Conservation (phyloP, 768 basidiomycete species). For the Leucocoprinus leucothites region DNA sequence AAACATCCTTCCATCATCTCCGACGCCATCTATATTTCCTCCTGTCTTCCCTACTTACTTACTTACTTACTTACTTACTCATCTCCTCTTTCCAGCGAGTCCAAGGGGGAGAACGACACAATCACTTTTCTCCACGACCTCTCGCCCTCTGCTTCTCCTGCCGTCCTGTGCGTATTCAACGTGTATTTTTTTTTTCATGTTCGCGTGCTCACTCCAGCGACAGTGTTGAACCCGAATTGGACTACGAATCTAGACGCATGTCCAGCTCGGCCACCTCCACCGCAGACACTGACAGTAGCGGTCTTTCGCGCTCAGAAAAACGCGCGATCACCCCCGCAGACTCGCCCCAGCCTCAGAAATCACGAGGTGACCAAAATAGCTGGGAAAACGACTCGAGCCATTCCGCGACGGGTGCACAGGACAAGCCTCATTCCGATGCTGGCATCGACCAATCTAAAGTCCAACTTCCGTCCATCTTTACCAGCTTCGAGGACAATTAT, state of each 20-base stretch:
- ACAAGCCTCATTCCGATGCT: conserved; percentile 40
- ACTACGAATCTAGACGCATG: conserved; percentile 70
- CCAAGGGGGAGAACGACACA: conserved; percentile 25
- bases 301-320: conserved; percentile 59
- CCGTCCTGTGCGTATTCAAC: conserved; percentile 36
- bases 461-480: conserved; percentile 73
- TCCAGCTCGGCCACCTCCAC: conserved; percentile 71
- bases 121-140: conserved; percentile 38
- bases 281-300: conserved; percentile 63
- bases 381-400: conserved; percentile 33
- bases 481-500: conserved; percentile 61
- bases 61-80: conserved; percentile 16
- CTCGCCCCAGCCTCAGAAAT: conserved; percentile 52
- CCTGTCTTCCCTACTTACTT: conserved; percentile 16
- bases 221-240: conserved; percentile 46
- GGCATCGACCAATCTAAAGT: conserved; percentile 49
- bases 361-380: conserved; percentile 31
- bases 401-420: conserved; percentile 24
- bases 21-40: conserved; percentile 13
- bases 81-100: conserved; percentile 26
- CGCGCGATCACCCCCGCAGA: conserved; percentile 53
- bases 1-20: conserved; percentile 7
- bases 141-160: conserved; percentile 46
- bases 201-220: conserved; percentile 14
- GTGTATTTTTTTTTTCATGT: conserved; percentile 7